These are phyloP conservation scores for Penicillium sp. DNA, from an alignment of 2,329 filamentous ascomycete genomes.

Conservation along the genomic window DNA sequence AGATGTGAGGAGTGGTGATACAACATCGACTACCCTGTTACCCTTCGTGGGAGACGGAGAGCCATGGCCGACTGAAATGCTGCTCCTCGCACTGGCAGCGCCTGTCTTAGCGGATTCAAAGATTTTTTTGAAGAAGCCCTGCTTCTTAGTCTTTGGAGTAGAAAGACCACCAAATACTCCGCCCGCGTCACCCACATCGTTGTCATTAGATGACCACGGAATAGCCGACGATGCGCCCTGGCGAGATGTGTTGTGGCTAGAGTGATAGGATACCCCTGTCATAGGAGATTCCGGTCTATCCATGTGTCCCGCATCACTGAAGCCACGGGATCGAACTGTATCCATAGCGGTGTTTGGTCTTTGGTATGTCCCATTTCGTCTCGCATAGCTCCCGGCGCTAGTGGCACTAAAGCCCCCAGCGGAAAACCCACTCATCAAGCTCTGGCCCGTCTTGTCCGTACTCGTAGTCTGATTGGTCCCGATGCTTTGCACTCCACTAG, in stretches of 20 bases:
- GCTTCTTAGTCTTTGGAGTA: slow-evolving; percentile 74
- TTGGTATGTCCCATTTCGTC: slow-evolving; percentile 53
- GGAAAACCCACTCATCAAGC: slow-evolving; percentile 90
- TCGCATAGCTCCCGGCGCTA: slow-evolving; percentile 88
- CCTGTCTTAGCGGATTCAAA: slow-evolving; percentile 92
- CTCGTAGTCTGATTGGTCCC: slow-evolving; percentile 66
- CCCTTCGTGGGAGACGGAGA: slow-evolving; percentile 51
- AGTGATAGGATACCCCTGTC: slow-evolving; percentile 85
- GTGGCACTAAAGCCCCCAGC: slow-evolving; percentile 91
- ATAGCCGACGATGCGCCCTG: slow-evolving; percentile 63
- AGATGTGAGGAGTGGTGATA: slow-evolving; percentile 40
- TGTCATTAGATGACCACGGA: slow-evolving; percentile 52
- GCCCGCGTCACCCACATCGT: slow-evolving; percentile 60
- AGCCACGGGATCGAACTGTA: slow-evolving; percentile 39
- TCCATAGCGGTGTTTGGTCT: slow-evolving; percentile 48
- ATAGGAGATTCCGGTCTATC: slow-evolving; percentile 56
- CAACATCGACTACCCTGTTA: slow-evolving; percentile 44
- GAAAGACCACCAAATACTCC: slow-evolving; percentile 75
- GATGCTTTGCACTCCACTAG: slow-evolving; percentile 68
- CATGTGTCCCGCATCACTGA: slow-evolving; percentile 37
- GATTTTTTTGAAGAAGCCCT: slow-evolving; percentile 93
- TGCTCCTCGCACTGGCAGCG: slow-evolving; percentile 84
- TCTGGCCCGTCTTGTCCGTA: slow-evolving; percentile 77
- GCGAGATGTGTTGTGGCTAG: slow-evolving; percentile 70
- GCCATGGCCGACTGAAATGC: slow-evolving; percentile 66